Evolutionary conservation across 1,284 basidiomycete species (phyloP), one percentile per base, ranked within the genome.

Genomic region (Paramarasmius palmivorus): DNA sequence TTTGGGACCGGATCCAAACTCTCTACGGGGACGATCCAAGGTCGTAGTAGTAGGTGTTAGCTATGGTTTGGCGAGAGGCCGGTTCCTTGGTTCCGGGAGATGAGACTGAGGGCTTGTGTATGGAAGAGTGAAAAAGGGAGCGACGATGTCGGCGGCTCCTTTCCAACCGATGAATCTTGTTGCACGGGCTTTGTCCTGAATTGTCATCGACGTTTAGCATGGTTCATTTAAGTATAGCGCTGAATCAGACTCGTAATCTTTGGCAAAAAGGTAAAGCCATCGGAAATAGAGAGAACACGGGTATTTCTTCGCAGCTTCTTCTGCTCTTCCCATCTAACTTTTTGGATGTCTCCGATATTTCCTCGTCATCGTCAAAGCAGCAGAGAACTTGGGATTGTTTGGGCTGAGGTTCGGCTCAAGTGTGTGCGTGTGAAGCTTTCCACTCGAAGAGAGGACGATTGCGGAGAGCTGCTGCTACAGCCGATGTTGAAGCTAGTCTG

Each of bases 181-280:
- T 73, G 59, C 32, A 75, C 59, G 29, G 71, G 61, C 17, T n/a
- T 65, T 56, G 26, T 62, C 62, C 68, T 70, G 49, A 45, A n/a
- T n/a, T n/a, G n/a, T n/a, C n/a, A 35, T 61, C 51, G 45, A 54
- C 52, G n/a, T 26, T 45, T 36, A 34, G 9, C 14, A 35, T 5
- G 6, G n/a, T n/a, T n/a, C n/a, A n/a, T n/a, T 14, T 40, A 12
- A 44, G 46, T 34, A 60, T 34, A 34, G 7, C 56, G 25, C 12
- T 32, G 2, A 29, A 46, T 38, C 49, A n/a, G n/a, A 54, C 34
- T 73, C 84, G 62, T 63, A 86, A 63, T 81, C 78, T 59, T 81
- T 79, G 2, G 83, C 78, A n/a, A n/a, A 61, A 91, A 90, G 46
- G 74, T 82, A 67, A 91, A 91, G 1, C 78, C 81, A 48, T 73